These are phyloP conservation scores for Alternaria longipes DNA, from an alignment of 2,329 filamentous ascomycete species.

Conservation along the genomic window DNA sequence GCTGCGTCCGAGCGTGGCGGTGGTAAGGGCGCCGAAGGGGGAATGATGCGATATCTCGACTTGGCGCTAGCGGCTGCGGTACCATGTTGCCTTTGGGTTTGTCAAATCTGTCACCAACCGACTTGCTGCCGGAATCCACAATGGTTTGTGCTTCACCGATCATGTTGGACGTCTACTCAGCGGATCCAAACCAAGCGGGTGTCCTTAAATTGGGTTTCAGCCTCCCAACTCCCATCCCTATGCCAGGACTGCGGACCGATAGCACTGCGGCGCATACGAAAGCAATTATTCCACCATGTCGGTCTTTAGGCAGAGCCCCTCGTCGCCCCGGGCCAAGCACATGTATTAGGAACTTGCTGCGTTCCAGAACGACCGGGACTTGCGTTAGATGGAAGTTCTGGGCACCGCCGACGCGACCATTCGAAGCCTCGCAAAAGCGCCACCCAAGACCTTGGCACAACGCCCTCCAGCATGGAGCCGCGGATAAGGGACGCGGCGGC, in stretches of 20 bases:
- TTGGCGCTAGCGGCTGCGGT: conserved; percentile 31
- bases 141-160: conserved; percentile 11
- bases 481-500: conserved; percentile 34
- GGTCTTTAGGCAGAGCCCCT: conserved; percentile 22
- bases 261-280: conserved; percentile 26
- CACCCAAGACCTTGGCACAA: conserved; percentile 51
- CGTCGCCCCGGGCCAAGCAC: conserved; percentile 44
- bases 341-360: conserved; percentile 41
- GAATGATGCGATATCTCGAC: conserved; percentile 16
- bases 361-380: conserved; percentile 46
- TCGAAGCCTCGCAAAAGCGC: conserved; percentile 38
- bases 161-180: not conserved
- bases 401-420: conserved; percentile 37
- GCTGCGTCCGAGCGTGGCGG: conserved; percentile 40
- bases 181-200: conserved; percentile 11
- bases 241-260: conserved; percentile 18
- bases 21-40: conserved; percentile 13
- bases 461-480: conserved; percentile 27
- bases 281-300: conserved; percentile 19
- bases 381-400: conserved; percentile 35
- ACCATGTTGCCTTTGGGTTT: conserved; percentile 33
- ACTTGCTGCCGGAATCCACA: not conserved
- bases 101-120: conserved; percentile 22
- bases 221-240: conserved; percentile 16
- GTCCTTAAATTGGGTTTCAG: conserved; percentile 26